These are phyloP conservation scores for Thalia dealbata DNA, from an alignment of 176 grass and related monocot genomes.

Conservation along the genomic window DNA sequence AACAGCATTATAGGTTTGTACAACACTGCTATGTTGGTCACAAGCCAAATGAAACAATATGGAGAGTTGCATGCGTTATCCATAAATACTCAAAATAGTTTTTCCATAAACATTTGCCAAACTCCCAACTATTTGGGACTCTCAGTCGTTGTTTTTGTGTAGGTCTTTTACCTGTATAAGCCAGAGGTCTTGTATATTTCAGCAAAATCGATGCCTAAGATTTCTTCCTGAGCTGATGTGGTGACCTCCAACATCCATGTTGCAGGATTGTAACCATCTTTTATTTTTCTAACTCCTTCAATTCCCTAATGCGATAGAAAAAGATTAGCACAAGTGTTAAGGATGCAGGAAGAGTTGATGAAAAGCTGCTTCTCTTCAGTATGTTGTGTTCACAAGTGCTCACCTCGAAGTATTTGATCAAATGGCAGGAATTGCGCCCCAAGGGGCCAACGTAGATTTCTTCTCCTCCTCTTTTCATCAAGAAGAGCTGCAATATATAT, in stretches of 20 bases:
- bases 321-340: slow-evolving; percentile 10
- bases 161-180: slow-evolving; percentile 39
- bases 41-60: too few species aligned
- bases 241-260: slow-evolving; percentile 93
- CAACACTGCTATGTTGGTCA: neutral
- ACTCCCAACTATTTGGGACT: too few species aligned
- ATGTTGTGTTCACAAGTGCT: slow-evolving; percentile 17
- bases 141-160: neutral
- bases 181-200: slow-evolving; percentile 66
- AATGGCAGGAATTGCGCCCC: slow-evolving; percentile 60
- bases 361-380: neutral
- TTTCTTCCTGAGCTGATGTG: slow-evolving; percentile 66
- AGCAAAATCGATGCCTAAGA: slow-evolving; percentile 53
- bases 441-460: slow-evolving; percentile 80
- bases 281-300: slow-evolving; percentile 80
- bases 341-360: neutral
- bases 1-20: neutral
- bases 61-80: too few species aligned
- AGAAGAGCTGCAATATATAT: slow-evolving; percentile 56
- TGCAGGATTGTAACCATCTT: slow-evolving; percentile 84
- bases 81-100: too few species aligned
- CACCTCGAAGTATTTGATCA: slow-evolving; percentile 87
- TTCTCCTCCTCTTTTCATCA: slow-evolving; percentile 94
- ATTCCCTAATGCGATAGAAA: slow-evolving; percentile 31
- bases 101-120: too few species aligned